phyloP scores from a whole-genome alignment of 768 basidiomycete genomes.

The Pilatotrama ljubarskyi region DNA sequence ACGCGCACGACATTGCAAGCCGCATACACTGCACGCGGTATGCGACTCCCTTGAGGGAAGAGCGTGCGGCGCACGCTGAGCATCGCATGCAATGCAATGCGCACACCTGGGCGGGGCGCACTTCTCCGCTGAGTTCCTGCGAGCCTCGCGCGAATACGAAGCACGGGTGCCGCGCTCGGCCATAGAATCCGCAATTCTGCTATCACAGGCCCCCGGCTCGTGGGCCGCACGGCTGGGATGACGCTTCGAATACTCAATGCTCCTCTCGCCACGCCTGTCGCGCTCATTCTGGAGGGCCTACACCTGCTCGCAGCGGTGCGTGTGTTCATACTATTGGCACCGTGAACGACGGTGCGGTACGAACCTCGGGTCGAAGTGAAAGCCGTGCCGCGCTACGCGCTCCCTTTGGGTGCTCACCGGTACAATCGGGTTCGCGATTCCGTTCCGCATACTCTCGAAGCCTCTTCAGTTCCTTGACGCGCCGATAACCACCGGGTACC shows the following conservation, averaged over 20 bases:
- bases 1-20: background rate
- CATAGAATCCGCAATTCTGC: background rate
- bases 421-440: no score
- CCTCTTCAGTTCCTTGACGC: no score
- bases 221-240: no score
- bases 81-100: background rate
- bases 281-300: background rate
- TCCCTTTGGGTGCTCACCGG: no score
- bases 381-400: no score
- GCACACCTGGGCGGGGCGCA: background rate
- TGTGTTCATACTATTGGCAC: background rate
- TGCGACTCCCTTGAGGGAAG: background rate
- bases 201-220: background rate
- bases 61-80: background rate
- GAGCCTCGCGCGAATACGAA: constrained; percentile 12
- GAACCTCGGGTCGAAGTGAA: background rate
- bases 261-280: background rate
- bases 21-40: background rate
- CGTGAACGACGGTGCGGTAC: background rate
- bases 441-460: no score
- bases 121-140: background rate
- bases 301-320: constrained; percentile 14
- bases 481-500: no score
- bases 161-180: background rate
- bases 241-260: no score